Evolutionary conservation across 306 rosid species (phyloP), one percentile per base, ranked within the genome.

Genomic region (Hippophae gyantsensis): DNA sequence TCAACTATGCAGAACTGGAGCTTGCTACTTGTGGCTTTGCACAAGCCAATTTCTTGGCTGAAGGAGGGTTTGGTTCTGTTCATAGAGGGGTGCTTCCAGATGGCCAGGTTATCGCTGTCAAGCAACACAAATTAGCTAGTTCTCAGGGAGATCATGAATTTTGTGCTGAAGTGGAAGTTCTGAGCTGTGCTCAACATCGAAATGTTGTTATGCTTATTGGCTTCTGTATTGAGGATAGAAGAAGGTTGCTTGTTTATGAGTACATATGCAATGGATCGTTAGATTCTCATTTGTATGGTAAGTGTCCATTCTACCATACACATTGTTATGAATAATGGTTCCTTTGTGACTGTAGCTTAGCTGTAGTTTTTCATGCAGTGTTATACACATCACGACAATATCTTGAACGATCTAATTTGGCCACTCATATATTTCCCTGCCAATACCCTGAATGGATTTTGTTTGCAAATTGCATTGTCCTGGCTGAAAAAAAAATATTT

Each of bases 201-300:
- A 71, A 71, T 52, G 42, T 58, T 51, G 66, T 71, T 43, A 65
- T 64, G 52, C 42, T 71, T 61, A 53, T 71, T 8, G 76, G 76
- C 7, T 64, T 52, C 57, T 71, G 70, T 57, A 64, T 60, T 7
- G 76, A 71, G 49, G 38, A 32, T 4, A 70, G 8, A 2, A 47
- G 48, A 38, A 58, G 76, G 71, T 62, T 71, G 44, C 53, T 71
- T 8, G 52, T 71, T 13, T 71, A 64, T 18, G 76, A 71, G 58
- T 64, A 52, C 26, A 62, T 57, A 52, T 71, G 76, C 76, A 71
- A 64, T 65, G 70, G 76, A 7, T 71, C 76, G 7, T 53, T 71
- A 48, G 66, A 59, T 46, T 52, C 8, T 10, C 70, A 64, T 23
- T 61, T 71, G 4, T 48, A 58, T 13, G 69, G 69, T 70, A 63